A percentile compares a stretch with the other conserved stretches of the same genome.
Evolutionary conservation across 2,329 filamentous ascomycete genomes (phyloP).

Genomic region (Alternaria brassicicola): DNA sequence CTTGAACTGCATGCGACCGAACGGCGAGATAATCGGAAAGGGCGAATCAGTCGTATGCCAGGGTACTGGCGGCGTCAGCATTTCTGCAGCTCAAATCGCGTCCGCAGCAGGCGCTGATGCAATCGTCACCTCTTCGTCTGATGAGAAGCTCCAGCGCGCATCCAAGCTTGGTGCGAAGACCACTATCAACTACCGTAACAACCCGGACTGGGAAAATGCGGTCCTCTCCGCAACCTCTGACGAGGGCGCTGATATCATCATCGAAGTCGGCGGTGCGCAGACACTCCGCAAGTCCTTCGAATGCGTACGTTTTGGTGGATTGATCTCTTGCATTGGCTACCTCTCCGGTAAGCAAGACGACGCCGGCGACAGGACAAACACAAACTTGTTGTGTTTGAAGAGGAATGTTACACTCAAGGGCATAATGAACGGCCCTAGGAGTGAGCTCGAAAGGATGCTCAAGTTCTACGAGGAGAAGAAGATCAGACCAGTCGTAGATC

Average conservation of each 20-base stretch:
- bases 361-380: constrained; percentile 61
- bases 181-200: constrained; percentile 66
- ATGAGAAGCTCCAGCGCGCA: constrained; percentile 60
- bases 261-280: constrained; percentile 59
- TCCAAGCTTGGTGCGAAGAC: constrained; percentile 63
- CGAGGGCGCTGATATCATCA: constrained; percentile 56
- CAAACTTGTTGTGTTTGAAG: constrained; percentile 62
- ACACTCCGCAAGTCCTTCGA: constrained; percentile 56
- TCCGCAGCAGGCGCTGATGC: constrained; percentile 53
- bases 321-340: constrained; percentile 53
- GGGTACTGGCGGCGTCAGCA: constrained; percentile 54
- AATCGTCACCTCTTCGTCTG: constrained; percentile 65
- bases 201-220: constrained; percentile 64
- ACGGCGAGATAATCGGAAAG: constrained; percentile 57
- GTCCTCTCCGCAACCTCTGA: constrained; percentile 57
- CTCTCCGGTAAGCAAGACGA: constrained; percentile 62
- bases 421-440: constrained; percentile 67
- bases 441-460: constrained; percentile 56
- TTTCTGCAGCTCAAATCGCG: constrained; percentile 51
- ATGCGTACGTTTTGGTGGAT: constrained; percentile 50
- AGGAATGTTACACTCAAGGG: constrained; percentile 62
- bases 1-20: constrained; percentile 64
- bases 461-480: constrained; percentile 51
- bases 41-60: constrained; percentile 50
- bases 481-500: constrained; percentile 52